Evolutionary conservation across 106 monocot genomes (phyloP), one percentile per base, ranked within the genome.

Genomic region (Acorus gramineus): DNA sequence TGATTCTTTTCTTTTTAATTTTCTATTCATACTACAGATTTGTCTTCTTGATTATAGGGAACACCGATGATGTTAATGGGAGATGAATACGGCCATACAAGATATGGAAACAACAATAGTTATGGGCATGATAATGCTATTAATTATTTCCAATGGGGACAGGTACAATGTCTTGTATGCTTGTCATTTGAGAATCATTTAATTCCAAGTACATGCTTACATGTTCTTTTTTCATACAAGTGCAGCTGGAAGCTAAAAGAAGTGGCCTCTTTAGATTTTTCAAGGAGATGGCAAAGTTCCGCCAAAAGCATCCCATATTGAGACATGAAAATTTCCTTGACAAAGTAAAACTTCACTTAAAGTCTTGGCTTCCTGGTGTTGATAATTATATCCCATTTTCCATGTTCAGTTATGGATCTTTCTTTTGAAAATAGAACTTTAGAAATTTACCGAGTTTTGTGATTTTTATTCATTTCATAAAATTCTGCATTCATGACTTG

Each of bases 81-180:
- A 67, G 98, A 99, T 82, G 98, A 99, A 66, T 99, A 99, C 82
- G 92, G 77, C 10, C 98, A 99, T 73, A 99, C 92, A 55, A 85
- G 92, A 12, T 78, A 77, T 78, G 98, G 98, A 74, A 99, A 99
- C 68, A 99, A 92, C 71, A 99, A 99, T 76, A 89, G 88, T 60
- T 99, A 99, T 76, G 98, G 98, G 7, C 98, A 92, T 76, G 98
- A 99, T 69, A 92, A 79, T 78, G 64, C 61, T 64, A 72, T 99
- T 61, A 99, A 92, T 69, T 69, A 99, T 83, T 92, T 92, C 49
- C 88, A 92, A 44, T 99, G 98, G 98, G 57, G 47, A 65, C 77
- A 92, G 83, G 98, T 99, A 57, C 10, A n/a, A 47, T 45, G 11
- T n/a, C 54, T 59, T 64, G 61, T 57, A 28, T 50, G 56, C 11